Evolutionary conservation across 2,329 filamentous ascomycete genomes (phyloP).

Genomic region (Monosporascus ibericus): DNA sequence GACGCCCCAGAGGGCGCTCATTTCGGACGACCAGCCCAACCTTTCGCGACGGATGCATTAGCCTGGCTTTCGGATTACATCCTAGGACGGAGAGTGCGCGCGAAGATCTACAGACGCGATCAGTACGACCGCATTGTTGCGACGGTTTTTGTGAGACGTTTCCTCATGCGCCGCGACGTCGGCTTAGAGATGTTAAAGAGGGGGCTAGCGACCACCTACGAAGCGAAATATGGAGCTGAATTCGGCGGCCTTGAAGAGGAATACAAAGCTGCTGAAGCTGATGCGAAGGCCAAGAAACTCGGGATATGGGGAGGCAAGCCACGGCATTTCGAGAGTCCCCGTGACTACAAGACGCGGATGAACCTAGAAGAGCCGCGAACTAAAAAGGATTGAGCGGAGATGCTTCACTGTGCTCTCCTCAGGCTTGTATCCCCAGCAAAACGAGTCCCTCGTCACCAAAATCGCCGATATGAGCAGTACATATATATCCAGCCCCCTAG

Average conservation of each 20-base stretch:
- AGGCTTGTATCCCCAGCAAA: neutral
- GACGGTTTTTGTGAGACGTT: slow-evolving; percentile 69
- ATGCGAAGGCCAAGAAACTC: slow-evolving; percentile 56
- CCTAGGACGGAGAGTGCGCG: slow-evolving; percentile 66
- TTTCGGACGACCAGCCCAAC: slow-evolving; percentile 84
- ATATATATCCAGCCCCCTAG: too few species aligned
- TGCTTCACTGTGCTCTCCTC: neutral
- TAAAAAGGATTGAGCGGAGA: slow-evolving; percentile 12
- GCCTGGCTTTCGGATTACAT: slow-evolving; percentile 74
- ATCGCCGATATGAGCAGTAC: too few species aligned
- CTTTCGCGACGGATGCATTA: slow-evolving; percentile 73
- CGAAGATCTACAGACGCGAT: slow-evolving; percentile 76
- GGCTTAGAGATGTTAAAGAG: slow-evolving; percentile 82
- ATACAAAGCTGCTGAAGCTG: slow-evolving; percentile 61
- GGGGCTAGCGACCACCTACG: slow-evolving; percentile 86
- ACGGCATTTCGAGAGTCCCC: slow-evolving; percentile 70
- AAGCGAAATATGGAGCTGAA: slow-evolving; percentile 83
- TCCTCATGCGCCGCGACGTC: slow-evolving; percentile 69
- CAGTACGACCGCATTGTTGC: slow-evolving; percentile 91
- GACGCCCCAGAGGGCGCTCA: slow-evolving; percentile 92
- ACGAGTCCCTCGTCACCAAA: too few species aligned
- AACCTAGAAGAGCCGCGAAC: slow-evolving; percentile 17
- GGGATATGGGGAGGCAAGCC: slow-evolving; percentile 71
- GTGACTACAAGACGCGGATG: slow-evolving; percentile 71
- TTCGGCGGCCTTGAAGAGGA: slow-evolving; percentile 66